Evolutionary conservation across 2,329 filamentous ascomycete species (phyloP).

Genomic region (Fusarium mangiferae): DNA sequence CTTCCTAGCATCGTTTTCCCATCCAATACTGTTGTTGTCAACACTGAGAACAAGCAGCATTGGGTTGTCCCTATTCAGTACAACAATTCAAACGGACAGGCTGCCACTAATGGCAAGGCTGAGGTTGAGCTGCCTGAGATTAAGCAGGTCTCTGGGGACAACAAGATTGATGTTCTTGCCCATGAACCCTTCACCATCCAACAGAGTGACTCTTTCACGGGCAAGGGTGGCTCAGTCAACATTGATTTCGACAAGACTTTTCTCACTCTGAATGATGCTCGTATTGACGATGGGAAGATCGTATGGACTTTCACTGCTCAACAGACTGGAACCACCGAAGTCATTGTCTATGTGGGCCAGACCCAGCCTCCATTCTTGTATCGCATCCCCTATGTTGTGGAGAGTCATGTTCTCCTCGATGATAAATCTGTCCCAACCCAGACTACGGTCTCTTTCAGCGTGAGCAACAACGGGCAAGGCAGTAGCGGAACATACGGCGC

Average conservation of each 20-base stretch:
- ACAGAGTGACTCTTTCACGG: constrained; percentile 11
- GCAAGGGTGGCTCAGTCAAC: constrained; percentile 8
- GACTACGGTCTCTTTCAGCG: not conserved
- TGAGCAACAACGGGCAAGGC: not conserved
- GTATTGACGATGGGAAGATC: constrained; percentile 10
- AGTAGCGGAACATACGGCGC: not conserved
- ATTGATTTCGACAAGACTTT: constrained; percentile 14
- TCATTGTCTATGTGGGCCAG: constrained; percentile 49
- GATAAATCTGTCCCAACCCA: not conserved
- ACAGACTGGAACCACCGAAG: constrained; percentile 3
- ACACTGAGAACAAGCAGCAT: constrained; percentile 16
- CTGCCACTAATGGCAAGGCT: not conserved
- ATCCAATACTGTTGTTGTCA: constrained; percentile 19
- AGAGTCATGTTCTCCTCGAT: not conserved
- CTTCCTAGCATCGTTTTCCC: constrained; percentile 6
- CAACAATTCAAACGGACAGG: not conserved
- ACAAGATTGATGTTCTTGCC: not conserved
- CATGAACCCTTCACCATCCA: constrained; percentile 4
- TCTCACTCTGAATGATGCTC: not conserved
- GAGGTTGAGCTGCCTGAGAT: constrained; percentile 2
- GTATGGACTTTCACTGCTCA: constrained; percentile 8
- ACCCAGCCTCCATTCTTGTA: constrained; percentile 53
- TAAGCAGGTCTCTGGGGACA: not conserved
- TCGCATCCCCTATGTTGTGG: constrained; percentile 35
- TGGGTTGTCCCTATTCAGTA: constrained; percentile 18